Evolutionary conservation across 768 basidiomycete species (phyloP).

Genomic region (Roridomyces roridus): DNA sequence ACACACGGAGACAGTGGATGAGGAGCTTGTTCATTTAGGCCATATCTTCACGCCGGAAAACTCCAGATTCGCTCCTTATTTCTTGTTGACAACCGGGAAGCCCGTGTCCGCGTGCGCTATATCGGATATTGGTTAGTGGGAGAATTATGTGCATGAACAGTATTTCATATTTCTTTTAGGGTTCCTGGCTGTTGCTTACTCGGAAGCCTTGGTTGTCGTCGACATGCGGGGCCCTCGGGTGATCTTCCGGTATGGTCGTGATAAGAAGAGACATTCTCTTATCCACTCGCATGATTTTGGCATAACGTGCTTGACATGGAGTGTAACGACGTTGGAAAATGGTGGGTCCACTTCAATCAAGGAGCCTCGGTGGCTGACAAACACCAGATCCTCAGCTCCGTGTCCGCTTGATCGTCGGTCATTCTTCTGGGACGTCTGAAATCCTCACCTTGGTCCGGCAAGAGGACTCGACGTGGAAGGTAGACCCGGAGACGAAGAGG

Average conservation of each 20-base stretch:
- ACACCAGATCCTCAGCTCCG: conserved; percentile 48
- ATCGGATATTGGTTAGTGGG: conserved; percentile 71
- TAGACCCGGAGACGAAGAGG: conserved; percentile 38
- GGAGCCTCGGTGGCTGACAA: not conserved
- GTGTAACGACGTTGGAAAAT: conserved; percentile 59
- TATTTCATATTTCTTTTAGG: conserved; percentile 45
- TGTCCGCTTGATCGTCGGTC: conserved; percentile 68
- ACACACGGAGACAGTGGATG: conserved; percentile 38
- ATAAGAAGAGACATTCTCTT: conserved; percentile 46
- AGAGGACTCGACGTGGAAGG: conserved; percentile 39
- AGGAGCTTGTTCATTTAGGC: conserved; percentile 59
- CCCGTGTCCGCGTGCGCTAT: conserved; percentile 62
- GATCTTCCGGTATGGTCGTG: conserved; percentile 55
- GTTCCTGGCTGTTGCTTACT: conserved; percentile 78
- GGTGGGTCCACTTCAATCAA: conserved; percentile 40
- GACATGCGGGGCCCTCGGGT: conserved; percentile 80
- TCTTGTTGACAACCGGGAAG: conserved; percentile 57
- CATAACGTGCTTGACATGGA: conserved; percentile 68
- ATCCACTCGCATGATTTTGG: conserved; percentile 40
- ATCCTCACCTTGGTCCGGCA: conserved; percentile 57
- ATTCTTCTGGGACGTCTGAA: conserved; percentile 62
- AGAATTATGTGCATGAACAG: not conserved
- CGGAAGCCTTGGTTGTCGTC: conserved; percentile 61
- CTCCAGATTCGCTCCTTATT: conserved; percentile 63
- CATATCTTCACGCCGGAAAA: conserved; percentile 48